Base-by-base conservation (phyloP, 306 rosid species). In the Adenanthera pavonina region DNA sequence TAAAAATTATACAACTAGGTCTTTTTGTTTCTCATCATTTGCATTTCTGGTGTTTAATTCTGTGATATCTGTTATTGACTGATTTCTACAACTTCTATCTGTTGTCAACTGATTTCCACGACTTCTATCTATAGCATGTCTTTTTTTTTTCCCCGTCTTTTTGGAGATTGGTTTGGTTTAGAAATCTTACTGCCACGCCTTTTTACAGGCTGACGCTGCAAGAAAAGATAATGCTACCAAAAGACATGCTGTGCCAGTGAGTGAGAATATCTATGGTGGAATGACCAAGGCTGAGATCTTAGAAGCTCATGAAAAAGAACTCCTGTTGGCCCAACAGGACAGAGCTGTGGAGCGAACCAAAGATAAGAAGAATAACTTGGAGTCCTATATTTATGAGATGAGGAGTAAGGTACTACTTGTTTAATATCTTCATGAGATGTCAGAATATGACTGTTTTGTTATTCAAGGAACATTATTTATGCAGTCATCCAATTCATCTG, bases 301-400 rank as follows among this genome's bases (percentile, higher is more conserved):
- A 40, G 92, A 89, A 91, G 98, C 98, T 79, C 84, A 2, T 33
- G 88, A 82, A 74, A 92, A 87, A 87, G 99, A 96, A 88, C 72
- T 75, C 62, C 89, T 85, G 90, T 85, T 96, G 87, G 89, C 94
- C 44, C 87, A 82, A 78, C 98, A 92, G 82, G 98, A 93, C 86
- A 89, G 84, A 81, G 82, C 78, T 15, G 88, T 96, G 89, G 99
- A 96, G 89, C 92, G 69, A 80, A 92, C 99, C 48, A 96, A 93
- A 85, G 89, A 91, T 41, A 92, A 85, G 92, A 96, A 96, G 90
- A 96, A 96, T 69, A 92, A 87, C 20, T 84, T 96, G 83, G 99
- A 96, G 83, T 93, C 99, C 47, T 96, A 92, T 48, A 98, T 96
- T 69, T 96, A 96, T 85, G 98, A 96, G 30, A 96, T 86, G 92